Evolutionary conservation across 2,329 filamentous ascomycete genomes (phyloP), one percentile per base, ranked within the genome.

Genomic region (Neofusicoccum parvum): DNA sequence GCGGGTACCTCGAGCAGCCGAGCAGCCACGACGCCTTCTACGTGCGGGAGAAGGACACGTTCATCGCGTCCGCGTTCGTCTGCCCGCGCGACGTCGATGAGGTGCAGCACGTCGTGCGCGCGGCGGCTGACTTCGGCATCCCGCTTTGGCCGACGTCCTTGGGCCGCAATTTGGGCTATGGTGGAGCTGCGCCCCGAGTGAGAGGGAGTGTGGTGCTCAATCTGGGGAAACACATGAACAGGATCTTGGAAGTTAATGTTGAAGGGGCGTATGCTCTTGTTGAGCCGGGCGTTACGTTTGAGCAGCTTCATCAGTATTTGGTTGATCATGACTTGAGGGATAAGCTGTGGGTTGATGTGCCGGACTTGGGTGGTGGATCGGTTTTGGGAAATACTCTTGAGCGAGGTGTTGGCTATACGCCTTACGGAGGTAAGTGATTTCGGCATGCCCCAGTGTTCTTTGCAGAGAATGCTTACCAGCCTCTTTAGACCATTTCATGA

Each of bases 161-260:
- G 67, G 81, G 80, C 6, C 75, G 81, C 20, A 85, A 85, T 67
- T 69, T 82, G 3, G 81, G 82, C 11, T 85, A 85, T 65, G 83
- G 83, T 12, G 82, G 83, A 3, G 79, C 83, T 2, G 81, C 81
- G 0, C 82, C 82, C 0, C 72, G 80, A 6, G 75, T 83, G 2
- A 75, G 76, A 1, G 82, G 82, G 0, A 80, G 76, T 27, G 74
- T 84, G 5, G 80, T 80, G 0, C 68, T 85, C 17, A 80, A 83
- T 67, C 72, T 84, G 1, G 80, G 80, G 7, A 70, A 69, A 36
- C 72, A 78, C 41, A 81, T 81, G 80, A 78, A 78, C 65, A 68
- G 70, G 59, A 78, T 81, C 63, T 68, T 81, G 9, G 72, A 78
- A 27, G 74, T 80, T 69, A 76, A 79, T 59, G 73, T 71, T 5